Evolutionary conservation across 306 rosid genomes (phyloP).

Genomic region (Glycine tomentella): DNA sequence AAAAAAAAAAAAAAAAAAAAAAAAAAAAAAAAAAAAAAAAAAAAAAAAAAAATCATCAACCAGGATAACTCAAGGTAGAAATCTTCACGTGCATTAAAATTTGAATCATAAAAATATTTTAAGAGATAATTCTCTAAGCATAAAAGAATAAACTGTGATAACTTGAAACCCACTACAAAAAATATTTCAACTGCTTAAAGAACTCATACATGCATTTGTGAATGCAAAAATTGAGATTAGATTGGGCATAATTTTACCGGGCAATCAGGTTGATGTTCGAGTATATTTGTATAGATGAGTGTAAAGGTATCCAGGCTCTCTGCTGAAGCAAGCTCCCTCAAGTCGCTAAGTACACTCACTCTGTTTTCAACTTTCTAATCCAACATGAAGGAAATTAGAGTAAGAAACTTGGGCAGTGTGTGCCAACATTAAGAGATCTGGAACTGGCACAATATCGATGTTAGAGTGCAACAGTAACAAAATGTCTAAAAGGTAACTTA

Average conservation of each 20-base stretch:
- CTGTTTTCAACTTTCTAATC: conserved; percentile 90
- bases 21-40: conserved; percentile 29
- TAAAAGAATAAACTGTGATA: conserved; percentile 17
- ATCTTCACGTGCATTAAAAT: neutral
- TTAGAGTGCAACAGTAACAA: conserved; percentile 17
- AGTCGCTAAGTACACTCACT: conserved; percentile 77
- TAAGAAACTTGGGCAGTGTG: conserved; percentile 31
- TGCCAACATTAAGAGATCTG: neutral
- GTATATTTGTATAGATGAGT: conserved; percentile 89
- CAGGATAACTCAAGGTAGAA: conserved; percentile 20
- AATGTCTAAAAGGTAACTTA: conserved; percentile 55
- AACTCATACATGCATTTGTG: conserved; percentile 3
- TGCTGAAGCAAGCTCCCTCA: conserved; percentile 97
- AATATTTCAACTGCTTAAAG: neutral
- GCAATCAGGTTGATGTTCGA: conserved; percentile 98
- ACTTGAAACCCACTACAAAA: neutral
- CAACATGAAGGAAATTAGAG: conserved; percentile 43
- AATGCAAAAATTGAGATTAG: conserved; percentile 33
- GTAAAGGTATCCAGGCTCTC: conserved; percentile 93
- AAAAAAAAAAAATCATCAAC: conserved; percentile 34
- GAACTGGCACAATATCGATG: conserved; percentile 25
- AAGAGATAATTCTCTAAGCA: neutral
- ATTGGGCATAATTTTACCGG: conserved; percentile 70
- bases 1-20: conserved; percentile 32
- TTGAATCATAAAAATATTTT: neutral